phyloP scores from a whole-genome alignment of 208 protist species.

The Leishmania tropica region DNA sequence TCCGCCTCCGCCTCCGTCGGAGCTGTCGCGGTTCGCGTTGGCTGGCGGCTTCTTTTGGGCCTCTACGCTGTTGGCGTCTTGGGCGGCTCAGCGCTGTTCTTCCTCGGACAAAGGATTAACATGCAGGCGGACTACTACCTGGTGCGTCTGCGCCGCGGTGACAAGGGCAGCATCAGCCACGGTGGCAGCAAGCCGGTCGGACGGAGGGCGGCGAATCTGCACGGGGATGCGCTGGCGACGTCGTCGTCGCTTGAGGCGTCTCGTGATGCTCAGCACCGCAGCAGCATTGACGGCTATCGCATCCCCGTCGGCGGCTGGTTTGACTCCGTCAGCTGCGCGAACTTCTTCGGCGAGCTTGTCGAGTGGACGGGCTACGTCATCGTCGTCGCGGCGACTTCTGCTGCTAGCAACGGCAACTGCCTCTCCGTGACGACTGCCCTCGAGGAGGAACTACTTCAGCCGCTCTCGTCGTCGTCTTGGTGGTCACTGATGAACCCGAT shows the following conservation, averaged over 20 bases:
- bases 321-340: conserved; percentile 74
- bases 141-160: conserved; percentile 28
- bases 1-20: not conserved
- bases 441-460: not conserved
- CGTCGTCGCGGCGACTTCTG: conserved; percentile 46
- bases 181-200: not conserved
- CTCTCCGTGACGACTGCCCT: not conserved
- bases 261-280: not conserved
- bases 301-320: conserved; percentile 73
- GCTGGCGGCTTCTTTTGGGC: not conserved
- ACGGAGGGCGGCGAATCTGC: not conserved
- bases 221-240: not conserved
- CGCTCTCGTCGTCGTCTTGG: not conserved
- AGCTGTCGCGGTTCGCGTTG: not conserved
- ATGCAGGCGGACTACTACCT: conserved; percentile 62
- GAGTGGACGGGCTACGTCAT: conserved; percentile 75
- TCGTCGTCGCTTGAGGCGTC: not conserved
- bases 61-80: conserved; percentile 21
- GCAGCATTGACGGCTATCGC: conserved; percentile 28
- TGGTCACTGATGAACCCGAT: not conserved
- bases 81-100: conserved; percentile 44
- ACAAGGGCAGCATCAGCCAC: not conserved
- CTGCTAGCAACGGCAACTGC: conserved; percentile 4
- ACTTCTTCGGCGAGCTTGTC: conserved; percentile 80
- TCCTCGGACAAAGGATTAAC: conserved; percentile 57